Percentiles rank a stretch among this genome's conserved stretches.
These are phyloP conservation scores for Helicostylum pulchrum DNA, from an alignment of 192 early-diverging fungal species.

Conservation along the genomic window DNA sequence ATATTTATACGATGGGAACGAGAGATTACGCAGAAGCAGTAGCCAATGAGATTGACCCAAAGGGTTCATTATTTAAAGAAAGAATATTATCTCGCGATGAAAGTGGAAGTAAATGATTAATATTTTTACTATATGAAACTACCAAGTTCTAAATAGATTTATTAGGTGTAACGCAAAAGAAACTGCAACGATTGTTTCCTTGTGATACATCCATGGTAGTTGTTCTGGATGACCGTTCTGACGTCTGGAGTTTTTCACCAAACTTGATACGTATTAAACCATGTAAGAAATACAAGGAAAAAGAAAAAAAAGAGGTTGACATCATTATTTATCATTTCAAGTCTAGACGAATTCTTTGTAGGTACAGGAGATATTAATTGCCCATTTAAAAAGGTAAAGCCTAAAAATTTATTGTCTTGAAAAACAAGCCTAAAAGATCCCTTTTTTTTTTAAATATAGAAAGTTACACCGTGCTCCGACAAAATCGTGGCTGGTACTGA, in stretches of 20 bases:
- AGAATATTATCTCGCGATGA: slow-evolving; percentile 94
- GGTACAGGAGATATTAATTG: slow-evolving; percentile 96
- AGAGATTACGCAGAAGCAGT: slow-evolving; percentile 89
- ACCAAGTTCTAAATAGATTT: not conserved
- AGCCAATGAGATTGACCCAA: slow-evolving; percentile 83
- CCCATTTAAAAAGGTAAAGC: slow-evolving; percentile 15
- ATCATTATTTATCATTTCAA: not conserved
- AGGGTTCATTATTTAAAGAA: slow-evolving; percentile 71
- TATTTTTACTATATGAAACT: not conserved
- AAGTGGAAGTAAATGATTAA: slow-evolving; percentile 63
- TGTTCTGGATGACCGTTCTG: slow-evolving; percentile 91
- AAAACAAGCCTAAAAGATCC: too few relatives aligned
- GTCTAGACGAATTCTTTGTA: slow-evolving; percentile 84
- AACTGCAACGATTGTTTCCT: slow-evolving; percentile 84
- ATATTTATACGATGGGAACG: slow-evolving; percentile 99
- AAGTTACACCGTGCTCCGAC: slow-evolving; percentile 10
- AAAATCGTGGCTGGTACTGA: slow-evolving; percentile 11
- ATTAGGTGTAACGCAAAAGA: slow-evolving; percentile 72
- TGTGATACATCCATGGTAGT: slow-evolving; percentile 95
- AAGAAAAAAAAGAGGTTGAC: not conserved
- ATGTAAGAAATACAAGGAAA: slow-evolving; percentile 63
- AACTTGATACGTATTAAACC: slow-evolving; percentile 88
- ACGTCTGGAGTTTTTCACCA: slow-evolving; percentile 91
- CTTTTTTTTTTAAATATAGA: too few relatives aligned
- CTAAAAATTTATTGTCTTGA: too few relatives aligned